Evolutionary conservation across 176 grass and related monocot genomes (phyloP), one percentile per base, ranked within the genome.

Genomic region (Cenchrus purpureus): DNA sequence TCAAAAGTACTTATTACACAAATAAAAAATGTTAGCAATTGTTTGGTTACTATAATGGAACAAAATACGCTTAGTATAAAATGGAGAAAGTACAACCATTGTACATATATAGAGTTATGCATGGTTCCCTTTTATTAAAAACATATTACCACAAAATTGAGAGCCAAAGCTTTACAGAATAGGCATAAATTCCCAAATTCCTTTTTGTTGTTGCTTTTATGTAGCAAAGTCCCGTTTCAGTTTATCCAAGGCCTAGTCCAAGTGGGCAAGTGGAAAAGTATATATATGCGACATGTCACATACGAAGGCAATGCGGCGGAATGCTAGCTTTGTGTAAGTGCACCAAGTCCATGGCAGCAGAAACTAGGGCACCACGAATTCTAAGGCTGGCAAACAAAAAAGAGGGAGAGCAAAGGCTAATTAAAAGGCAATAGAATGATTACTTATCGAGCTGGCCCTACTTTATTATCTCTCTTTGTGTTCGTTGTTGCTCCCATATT

Each of bases 361-460:
- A 90, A 90, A 86, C 58, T 78, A 84, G 84, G 80, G 53, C 62
- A 63, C 68, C 45, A 16, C 73, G 28, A 69, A 82, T 82, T 86
- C 51, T 83, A 84, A 76, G 85, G 69, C 89, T 91, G 85, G 81
- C 69, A 91, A 80, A 76, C 82, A 84, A 2, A 84, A 84, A 91
- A 76, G 81, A 80, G 63, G 62, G 63, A 64, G 63, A 70, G 63
- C 81, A 87, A 81, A 91, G 70, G 62, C 81, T 87, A 87, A 86
- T 82, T 55, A 59, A 80, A 87, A 91, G 85, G 85, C 69, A 68
- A 91, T 9, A 59, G 54, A 91, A 87, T 91, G 85, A 87, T 91
- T 91, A 84, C 89, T 70, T 73, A 56, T 84, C 63, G 81, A 76
- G 85, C 70, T 87, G 89, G 62, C 89, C 85, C 85, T 87, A 87